A percentile compares a stretch with the other conserved stretches of the same genome.
Conservation (phyloP, 2,329 filamentous ascomycete species). For the Epichloe sylvatica region DNA sequence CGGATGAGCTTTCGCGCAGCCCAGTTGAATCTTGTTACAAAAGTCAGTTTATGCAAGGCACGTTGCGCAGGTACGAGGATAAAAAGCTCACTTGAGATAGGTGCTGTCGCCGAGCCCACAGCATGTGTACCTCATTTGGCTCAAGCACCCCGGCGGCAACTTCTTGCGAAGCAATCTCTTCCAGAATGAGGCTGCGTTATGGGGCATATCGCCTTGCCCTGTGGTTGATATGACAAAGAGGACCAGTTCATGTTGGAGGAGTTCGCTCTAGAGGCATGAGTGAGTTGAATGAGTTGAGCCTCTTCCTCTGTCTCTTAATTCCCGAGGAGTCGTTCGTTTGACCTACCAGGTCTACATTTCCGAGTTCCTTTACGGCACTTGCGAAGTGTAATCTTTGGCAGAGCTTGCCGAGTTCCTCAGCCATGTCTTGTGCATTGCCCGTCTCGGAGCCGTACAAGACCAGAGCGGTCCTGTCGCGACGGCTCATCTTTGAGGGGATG, state of each 20-base stretch:
- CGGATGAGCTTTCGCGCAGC: slow-evolving; percentile 79
- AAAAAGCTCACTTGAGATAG: slow-evolving; percentile 59
- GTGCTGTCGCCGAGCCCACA: slow-evolving; percentile 93
- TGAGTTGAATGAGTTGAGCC: background rate
- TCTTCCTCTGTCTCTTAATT: background rate
- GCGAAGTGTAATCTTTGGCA: slow-evolving; percentile 67
- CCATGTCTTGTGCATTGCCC: slow-evolving; percentile 83
- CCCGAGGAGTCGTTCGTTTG: background rate
- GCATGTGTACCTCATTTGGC: slow-evolving; percentile 58
- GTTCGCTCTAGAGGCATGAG: slow-evolving; percentile 27
- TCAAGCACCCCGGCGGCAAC: slow-evolving; percentile 56
- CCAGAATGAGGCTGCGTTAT: slow-evolving; percentile 75
- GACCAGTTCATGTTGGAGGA: slow-evolving; percentile 42
- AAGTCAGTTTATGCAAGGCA: background rate
- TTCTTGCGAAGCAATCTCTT: slow-evolving; percentile 67
- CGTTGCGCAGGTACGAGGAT: background rate
- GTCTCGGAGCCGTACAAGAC: slow-evolving; percentile 92
- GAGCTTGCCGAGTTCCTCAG: slow-evolving; percentile 65
- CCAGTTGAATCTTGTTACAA: slow-evolving; percentile 63
- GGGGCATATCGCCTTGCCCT: slow-evolving; percentile 84
- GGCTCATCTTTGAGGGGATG: slow-evolving; percentile 12
- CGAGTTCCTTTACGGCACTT: slow-evolving; percentile 62
- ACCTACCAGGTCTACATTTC: slow-evolving; percentile 61
- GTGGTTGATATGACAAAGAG: slow-evolving; percentile 84
- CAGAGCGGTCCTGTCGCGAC: slow-evolving; percentile 34